phyloP scores from a whole-genome alignment of 2,329 filamentous ascomycete species.

The Fusarium siculi region DNA sequence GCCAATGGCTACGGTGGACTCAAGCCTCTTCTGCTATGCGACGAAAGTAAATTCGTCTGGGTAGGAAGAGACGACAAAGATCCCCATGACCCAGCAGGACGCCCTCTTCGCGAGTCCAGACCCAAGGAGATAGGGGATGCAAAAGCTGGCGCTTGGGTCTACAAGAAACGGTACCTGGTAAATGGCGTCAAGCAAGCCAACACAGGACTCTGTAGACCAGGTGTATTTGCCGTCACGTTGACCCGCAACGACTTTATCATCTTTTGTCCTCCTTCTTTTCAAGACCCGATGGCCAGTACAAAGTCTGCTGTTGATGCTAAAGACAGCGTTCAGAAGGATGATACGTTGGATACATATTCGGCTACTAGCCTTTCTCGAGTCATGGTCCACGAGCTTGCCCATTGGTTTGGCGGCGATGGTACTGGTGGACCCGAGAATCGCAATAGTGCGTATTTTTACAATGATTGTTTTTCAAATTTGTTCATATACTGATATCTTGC shows the following conservation, averaged over 20 bases:
- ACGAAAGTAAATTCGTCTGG: slow-evolving; percentile 3
- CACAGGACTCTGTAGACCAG: not conserved
- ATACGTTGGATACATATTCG: not conserved
- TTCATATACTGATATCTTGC: fast-evolving
- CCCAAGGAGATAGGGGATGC: not conserved
- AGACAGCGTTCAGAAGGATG: not conserved
- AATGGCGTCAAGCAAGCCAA: not conserved
- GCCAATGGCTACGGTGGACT: not conserved
- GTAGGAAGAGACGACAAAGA: not conserved
- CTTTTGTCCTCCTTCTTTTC: not conserved
- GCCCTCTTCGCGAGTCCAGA: not conserved
- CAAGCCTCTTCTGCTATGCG: not conserved
- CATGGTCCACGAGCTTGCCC: slow-evolving; percentile 3
- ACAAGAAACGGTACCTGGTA: not conserved
- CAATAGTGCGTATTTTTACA: not conserved
- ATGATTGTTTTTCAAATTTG: too few relatives aligned
- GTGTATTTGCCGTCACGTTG: not conserved
- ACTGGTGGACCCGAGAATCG: not conserved
- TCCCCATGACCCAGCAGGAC: not conserved
- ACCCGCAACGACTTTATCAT: not conserved
- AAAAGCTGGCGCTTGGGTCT: not conserved
- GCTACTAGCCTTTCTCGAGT: not conserved
- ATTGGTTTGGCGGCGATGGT: not conserved
- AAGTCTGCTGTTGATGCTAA: not conserved
- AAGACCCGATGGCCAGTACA: not conserved